A percentile compares a stretch with the other conserved stretches of the same genome.
Conservation (phyloP, 768 basidiomycete species). For the Russula compacta region DNA sequence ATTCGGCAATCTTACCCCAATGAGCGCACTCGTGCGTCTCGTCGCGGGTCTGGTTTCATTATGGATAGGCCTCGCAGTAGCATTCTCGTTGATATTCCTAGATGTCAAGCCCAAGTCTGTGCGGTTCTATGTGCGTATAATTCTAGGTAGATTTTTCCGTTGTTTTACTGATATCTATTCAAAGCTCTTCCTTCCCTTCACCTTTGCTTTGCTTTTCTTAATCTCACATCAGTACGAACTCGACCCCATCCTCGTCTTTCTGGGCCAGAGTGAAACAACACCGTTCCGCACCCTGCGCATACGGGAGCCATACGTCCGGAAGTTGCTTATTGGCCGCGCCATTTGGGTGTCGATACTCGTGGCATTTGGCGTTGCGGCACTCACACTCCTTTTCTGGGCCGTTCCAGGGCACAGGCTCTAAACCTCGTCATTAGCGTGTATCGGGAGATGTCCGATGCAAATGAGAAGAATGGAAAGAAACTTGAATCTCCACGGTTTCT, state of each 20-base stretch:
- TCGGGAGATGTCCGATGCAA: neutral
- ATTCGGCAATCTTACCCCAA: slow-evolving; percentile 94
- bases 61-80: slow-evolving; percentile 92
- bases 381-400: slow-evolving; percentile 91
- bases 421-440: neutral
- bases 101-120: slow-evolving; percentile 89
- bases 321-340: slow-evolving; percentile 80
- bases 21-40: slow-evolving; percentile 80
- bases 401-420: slow-evolving; percentile 90
- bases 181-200: slow-evolving; percentile 91
- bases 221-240: slow-evolving; percentile 96
- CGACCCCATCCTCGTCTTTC: slow-evolving; percentile 89
- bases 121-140: slow-evolving; percentile 80
- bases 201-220: slow-evolving; percentile 81
- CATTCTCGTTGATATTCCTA: slow-evolving; percentile 87
- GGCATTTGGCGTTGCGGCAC: slow-evolving; percentile 60
- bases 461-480: slow-evolving; percentile 1
- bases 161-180: slow-evolving; percentile 11
- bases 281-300: slow-evolving; percentile 92
- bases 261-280: slow-evolving; percentile 91
- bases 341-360: slow-evolving; percentile 86
- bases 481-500: neutral
- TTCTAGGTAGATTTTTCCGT: neutral
- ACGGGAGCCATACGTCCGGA: slow-evolving; percentile 89
- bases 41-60: slow-evolving; percentile 76